Evolutionary conservation across 768 basidiomycete genomes (phyloP), one percentile per base, ranked within the genome.

Genomic region (Psilocybe tampanensis): DNA sequence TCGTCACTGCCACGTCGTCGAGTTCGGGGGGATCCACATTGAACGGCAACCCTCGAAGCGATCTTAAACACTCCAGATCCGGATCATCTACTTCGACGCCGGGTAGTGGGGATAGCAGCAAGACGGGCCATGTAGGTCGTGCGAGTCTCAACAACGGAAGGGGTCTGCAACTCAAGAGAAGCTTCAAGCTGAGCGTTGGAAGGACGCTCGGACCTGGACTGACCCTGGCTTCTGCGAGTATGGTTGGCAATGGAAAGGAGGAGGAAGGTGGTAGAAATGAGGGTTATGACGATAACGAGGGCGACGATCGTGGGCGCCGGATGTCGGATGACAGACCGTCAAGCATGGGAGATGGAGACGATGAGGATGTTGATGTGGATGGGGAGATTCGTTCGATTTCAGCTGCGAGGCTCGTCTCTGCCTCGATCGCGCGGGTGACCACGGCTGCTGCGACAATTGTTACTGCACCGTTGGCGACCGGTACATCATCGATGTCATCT

Each of bases 101-200:
- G 19, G 53, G 48, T 15, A 55, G 53, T 24, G 41, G 47, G 5
- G 58, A 59, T 5, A 59, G 58, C 42, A 53, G 44, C 21, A 53
- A 47, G 24, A 23, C 34, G 24, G 43, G 52, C 24, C 39, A 52
- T 13, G 56, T 26, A 24, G 24, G 51, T 18, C 23, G 44, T 22
- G 44, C 44, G 13, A 50, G 48, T 26, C 19, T 58, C 48, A 33
- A 36, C 29, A 29, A 26, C 44, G 39, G 60, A 13, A 44, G 50
- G 9, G 56, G 56, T n/a, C 22, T 59, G 39, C 57, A 61, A 22
- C 56, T 64, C 23, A 67, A 67, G 60, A 57, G 57, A 51, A 67
- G 60, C 47, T 65, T 67, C 59, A 63, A 59, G 36, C n/a, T 62
- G 54, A 62, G 64, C 17, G 64, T 65, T 18, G 66, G 66, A 4